Evolutionary conservation across 805 yeast genomes (phyloP).

Genomic region (Spathaspora arborariae): DNA sequence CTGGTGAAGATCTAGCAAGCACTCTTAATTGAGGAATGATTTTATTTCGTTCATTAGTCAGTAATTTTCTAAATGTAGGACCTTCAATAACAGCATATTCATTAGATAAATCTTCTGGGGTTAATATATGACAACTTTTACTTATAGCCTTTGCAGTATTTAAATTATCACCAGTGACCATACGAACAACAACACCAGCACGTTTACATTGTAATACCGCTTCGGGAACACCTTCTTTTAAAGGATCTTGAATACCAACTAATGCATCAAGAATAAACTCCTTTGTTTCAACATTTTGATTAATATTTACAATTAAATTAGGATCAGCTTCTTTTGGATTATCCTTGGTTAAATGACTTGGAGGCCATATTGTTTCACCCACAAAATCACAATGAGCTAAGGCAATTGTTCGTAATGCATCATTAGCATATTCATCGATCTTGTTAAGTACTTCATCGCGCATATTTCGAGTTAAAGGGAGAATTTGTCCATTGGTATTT

Average conservation of each 20-base stretch:
- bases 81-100: conserved; percentile 84
- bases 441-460: conserved; percentile 29
- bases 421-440: conserved; percentile 57
- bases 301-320: conserved; percentile 22
- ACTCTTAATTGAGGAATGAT: conserved; percentile 77
- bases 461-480: conserved; percentile 25
- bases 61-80: conserved; percentile 73
- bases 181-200: conserved; percentile 93
- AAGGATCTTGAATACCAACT: conserved; percentile 94
- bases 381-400: conserved; percentile 73
- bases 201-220: conserved; percentile 81
- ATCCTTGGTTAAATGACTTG: conserved; percentile 37
- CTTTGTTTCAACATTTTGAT: conserved; percentile 19
- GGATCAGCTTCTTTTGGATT: conserved; percentile 22
- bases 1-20: conserved; percentile 92
- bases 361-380: conserved; percentile 60
- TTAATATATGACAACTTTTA: conserved; percentile 73
- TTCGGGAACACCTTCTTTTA: conserved; percentile 83
- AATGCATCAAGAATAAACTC: conserved; percentile 59
- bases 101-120: conserved; percentile 47
- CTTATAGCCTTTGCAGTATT: conserved; percentile 92
- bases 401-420: conserved; percentile 86
- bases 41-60: conserved; percentile 49
- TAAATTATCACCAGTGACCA: conserved; percentile 98
- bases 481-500: conserved; percentile 23